Conservation (phyloP, 495 filamentous ascomycete species). For the Xylaria bambusicola region DNA sequence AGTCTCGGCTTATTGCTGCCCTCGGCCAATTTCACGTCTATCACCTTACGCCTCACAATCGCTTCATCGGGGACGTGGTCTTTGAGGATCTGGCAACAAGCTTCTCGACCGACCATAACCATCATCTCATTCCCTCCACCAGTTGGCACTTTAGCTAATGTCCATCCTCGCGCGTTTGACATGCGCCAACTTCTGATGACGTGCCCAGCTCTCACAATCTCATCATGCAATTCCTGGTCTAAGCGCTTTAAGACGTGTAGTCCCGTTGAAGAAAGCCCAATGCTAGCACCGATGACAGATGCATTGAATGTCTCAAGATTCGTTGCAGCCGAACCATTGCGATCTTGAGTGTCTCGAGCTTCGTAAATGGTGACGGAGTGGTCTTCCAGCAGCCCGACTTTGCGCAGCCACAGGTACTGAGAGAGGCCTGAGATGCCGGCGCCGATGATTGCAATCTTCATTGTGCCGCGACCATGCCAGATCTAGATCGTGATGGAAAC, state of each 20-base stretch:
- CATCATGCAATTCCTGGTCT: constrained; percentile 4
- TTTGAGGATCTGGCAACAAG: constrained; percentile 13
- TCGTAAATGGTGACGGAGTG: constrained; percentile 12
- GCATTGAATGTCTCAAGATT: constrained; percentile 8
- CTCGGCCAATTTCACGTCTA: constrained; percentile 14
- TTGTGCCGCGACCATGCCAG: not conserved
- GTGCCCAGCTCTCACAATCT: constrained; percentile 7
- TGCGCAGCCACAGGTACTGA: constrained; percentile 5
- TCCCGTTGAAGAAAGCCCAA: constrained; percentile 9
- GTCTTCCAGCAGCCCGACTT: constrained; percentile 2
- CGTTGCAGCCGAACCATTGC: not conserved
- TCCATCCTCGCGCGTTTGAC: constrained; percentile 16
- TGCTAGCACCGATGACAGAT: constrained; percentile 16
- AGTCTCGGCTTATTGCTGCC: constrained; percentile 25
- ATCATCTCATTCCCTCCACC: constrained; percentile 7
- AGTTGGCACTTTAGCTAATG: not conserved
- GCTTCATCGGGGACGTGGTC: not conserved
- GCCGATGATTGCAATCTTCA: constrained; percentile 17
- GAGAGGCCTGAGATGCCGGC: constrained; percentile 9
- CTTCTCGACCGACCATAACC: constrained; percentile 16
- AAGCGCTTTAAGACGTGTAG: constrained; percentile 15
- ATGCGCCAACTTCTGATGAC: constrained; percentile 11
- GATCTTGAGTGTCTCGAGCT: constrained; percentile 10
- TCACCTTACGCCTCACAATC: constrained; percentile 15
- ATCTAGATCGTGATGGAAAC: no score